Conservation (phyloP, 768 basidiomycete species). For the Goffeauzyma gilvescens region DNA sequence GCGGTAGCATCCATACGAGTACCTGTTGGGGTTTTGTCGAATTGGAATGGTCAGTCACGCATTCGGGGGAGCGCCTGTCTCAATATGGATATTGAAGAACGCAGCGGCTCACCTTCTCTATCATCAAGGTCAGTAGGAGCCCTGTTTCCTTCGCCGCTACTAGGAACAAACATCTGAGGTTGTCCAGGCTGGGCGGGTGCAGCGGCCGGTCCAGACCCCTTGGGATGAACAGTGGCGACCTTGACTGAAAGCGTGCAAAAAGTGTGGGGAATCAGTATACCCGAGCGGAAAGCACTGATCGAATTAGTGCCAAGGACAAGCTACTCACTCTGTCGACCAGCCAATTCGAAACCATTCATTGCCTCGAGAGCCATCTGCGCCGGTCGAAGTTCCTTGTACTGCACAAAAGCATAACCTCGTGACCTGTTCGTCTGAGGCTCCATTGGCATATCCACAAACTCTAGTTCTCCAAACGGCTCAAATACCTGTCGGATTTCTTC, state of each 20-base stretch:
- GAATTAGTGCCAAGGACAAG: slow-evolving; percentile 1
- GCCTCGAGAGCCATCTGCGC: slow-evolving; percentile 93
- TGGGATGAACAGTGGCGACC: slow-evolving; percentile 82
- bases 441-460: slow-evolving; percentile 93
- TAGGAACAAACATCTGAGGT: too few species aligned
- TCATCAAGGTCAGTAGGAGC: too few species aligned
- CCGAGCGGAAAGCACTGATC: background rate
- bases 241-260: slow-evolving; percentile 6
- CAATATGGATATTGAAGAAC: too few species aligned
- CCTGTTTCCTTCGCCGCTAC: too few species aligned
- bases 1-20: slow-evolving; percentile 87
- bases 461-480: slow-evolving; percentile 92
- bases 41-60: too few species aligned
- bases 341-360: slow-evolving; percentile 97
- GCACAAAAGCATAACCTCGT: slow-evolving; percentile 95
- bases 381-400: slow-evolving; percentile 85
- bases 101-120: too few species aligned
- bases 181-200: too few species aligned
- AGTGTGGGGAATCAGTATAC: slow-evolving; percentile 1
- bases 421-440: slow-evolving; percentile 79
- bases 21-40: background rate
- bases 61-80: slow-evolving; percentile 45
- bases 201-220: slow-evolving; percentile 57
- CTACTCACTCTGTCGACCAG: slow-evolving; percentile 63
- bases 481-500: slow-evolving; percentile 98